These are phyloP conservation scores for Aspergillus clavatus DNA, from an alignment of 2,329 filamentous ascomycete genomes.

Conservation along the genomic window DNA sequence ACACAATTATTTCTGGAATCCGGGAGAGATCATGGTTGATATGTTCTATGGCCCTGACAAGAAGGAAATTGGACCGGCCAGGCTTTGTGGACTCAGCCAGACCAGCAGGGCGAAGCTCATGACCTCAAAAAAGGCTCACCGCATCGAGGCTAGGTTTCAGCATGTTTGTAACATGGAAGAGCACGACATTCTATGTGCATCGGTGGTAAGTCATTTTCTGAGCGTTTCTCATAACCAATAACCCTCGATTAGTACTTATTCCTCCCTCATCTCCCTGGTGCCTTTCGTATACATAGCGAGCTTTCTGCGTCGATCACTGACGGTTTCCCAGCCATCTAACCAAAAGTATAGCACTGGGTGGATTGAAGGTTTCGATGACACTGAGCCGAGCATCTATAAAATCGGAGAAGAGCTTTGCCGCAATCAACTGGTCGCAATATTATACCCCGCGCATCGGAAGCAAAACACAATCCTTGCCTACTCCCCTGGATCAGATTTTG, in stretches of 20 bases:
- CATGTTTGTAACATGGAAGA: slow-evolving; percentile 27
- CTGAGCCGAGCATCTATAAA: slow-evolving; percentile 20
- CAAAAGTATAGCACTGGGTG: slow-evolving; percentile 25
- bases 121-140: slow-evolving; percentile 9
- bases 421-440: slow-evolving; percentile 28
- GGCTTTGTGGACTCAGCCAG: slow-evolving; percentile 23
- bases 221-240: neutral
- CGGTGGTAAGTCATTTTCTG: slow-evolving; percentile 21
- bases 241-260: neutral
- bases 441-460: slow-evolving; percentile 11
- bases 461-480: slow-evolving; percentile 27
- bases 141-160: slow-evolving; percentile 30
- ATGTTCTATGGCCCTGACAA: slow-evolving; percentile 30
- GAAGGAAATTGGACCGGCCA: slow-evolving; percentile 25
- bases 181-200: slow-evolving; percentile 23
- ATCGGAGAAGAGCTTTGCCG: slow-evolving; percentile 25
- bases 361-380: slow-evolving; percentile 33
- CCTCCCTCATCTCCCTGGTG: neutral
- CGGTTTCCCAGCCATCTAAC: slow-evolving; percentile 7
- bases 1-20: slow-evolving; percentile 17
- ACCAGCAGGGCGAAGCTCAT: slow-evolving; percentile 16
- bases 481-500: slow-evolving; percentile 20
- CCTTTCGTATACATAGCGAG: neutral
- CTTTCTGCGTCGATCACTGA: neutral
- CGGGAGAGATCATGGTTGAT: slow-evolving; percentile 23